phyloP scores from a whole-genome alignment of 2,329 filamentous ascomycete species.

The Aplosporella prunicola region DNA sequence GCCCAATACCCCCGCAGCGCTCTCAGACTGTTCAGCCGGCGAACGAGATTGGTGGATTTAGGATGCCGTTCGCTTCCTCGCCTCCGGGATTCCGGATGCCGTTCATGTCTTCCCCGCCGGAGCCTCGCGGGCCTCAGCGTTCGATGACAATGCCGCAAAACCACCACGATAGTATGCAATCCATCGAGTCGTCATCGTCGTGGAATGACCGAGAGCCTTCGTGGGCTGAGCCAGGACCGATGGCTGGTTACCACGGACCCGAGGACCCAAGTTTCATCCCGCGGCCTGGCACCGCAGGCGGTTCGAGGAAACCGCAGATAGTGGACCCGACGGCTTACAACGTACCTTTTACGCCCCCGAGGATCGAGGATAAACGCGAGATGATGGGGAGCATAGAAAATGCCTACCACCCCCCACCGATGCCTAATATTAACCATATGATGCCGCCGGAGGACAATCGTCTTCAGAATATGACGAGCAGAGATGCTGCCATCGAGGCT shows the following conservation, averaged over 20 bases:
- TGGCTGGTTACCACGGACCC: slow-evolving; percentile 28
- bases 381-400: too few relatives aligned
- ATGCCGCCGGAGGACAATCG: too few relatives aligned
- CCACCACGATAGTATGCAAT: slow-evolving; percentile 14
- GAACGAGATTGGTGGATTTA: slow-evolving; percentile 5
- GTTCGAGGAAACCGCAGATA: slow-evolving; percentile 8
- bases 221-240: slow-evolving; percentile 26
- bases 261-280: slow-evolving; percentile 25
- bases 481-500: slow-evolving; percentile 38
- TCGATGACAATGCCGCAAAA: slow-evolving; percentile 31
- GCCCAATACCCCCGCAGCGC: slow-evolving; percentile 10
- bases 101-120: slow-evolving; percentile 3
- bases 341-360: slow-evolving; percentile 4
- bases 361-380: slow-evolving; percentile 24
- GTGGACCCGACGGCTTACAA: background rate
- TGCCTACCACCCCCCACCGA: too few relatives aligned
- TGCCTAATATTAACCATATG: too few relatives aligned
- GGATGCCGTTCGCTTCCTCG: slow-evolving; percentile 6
- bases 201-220: slow-evolving; percentile 18
- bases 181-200: too few relatives aligned
- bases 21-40: slow-evolving; percentile 5
- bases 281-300: slow-evolving; percentile 28
- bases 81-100: slow-evolving; percentile 8
- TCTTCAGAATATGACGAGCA: slow-evolving; percentile 15
- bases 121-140: slow-evolving; percentile 18